Evolutionary conservation across 2,329 filamentous ascomycete species (phyloP).

Genomic region (Cryoendolithus antarcticus): DNA sequence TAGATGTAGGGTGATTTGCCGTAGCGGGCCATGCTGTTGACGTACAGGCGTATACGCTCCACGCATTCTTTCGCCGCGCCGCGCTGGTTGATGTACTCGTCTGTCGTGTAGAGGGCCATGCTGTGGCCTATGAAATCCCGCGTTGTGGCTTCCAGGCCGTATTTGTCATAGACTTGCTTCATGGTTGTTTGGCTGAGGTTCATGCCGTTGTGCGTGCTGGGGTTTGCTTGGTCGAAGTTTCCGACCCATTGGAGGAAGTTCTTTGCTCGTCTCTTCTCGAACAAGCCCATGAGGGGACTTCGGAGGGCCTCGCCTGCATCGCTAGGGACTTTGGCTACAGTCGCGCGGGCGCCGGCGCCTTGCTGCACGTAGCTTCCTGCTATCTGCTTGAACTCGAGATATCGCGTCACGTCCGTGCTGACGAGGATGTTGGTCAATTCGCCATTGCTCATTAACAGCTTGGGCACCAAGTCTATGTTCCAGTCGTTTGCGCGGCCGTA

Average conservation of each 20-base stretch:
- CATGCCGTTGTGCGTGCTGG: conserved; percentile 77
- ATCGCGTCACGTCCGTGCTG: conserved; percentile 62
- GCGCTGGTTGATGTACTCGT: conserved; percentile 65
- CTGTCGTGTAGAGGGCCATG: conserved; percentile 90
- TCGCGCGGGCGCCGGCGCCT: conserved; percentile 67
- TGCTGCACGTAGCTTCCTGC: conserved; percentile 95
- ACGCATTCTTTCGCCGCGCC: conserved; percentile 75
- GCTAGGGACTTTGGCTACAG: conserved; percentile 91
- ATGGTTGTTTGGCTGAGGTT: conserved; percentile 70
- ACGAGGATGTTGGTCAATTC: conserved; percentile 98
- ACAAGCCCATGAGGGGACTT: conserved; percentile 91
- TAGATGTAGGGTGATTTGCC: conserved; percentile 99
- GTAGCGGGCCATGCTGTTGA: conserved; percentile 93
- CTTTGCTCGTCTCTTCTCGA: conserved; percentile 96
- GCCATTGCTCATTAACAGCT: conserved; percentile 96
- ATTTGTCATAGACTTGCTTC: conserved; percentile 99
- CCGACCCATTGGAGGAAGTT: conserved; percentile 94
- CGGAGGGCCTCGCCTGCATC: conserved; percentile 81
- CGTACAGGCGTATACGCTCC: conserved; percentile 87
- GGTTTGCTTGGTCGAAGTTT: conserved; percentile 68
- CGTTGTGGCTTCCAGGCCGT: conserved; percentile 76
- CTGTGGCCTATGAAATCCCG: conserved; percentile 95
- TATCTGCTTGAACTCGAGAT: conserved; percentile 50
- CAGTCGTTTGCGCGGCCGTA: conserved; percentile 95
- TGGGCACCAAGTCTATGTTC: conserved; percentile 98